Evolutionary conservation across 1,284 basidiomycete species (phyloP).

Genomic region (Marasmius fiardii): DNA sequence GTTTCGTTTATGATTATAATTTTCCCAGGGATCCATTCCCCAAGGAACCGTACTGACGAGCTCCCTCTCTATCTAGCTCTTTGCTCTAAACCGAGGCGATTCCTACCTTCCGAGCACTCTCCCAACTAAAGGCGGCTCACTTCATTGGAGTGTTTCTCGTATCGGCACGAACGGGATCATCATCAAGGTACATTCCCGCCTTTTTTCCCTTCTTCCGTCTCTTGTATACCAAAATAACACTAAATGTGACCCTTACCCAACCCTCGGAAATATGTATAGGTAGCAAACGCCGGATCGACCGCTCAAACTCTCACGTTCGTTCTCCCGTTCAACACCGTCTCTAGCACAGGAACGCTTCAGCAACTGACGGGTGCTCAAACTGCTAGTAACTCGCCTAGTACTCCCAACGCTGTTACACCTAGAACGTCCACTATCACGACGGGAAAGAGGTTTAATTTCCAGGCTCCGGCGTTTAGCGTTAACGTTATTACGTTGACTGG

Average conservation of each 20-base stretch:
- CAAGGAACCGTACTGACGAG: no score
- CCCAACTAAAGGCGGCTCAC: slow-evolving; percentile 41
- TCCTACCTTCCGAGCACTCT: slow-evolving; percentile 64
- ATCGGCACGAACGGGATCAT: slow-evolving; percentile 39
- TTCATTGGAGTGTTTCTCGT: slow-evolving; percentile 62
- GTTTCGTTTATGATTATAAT: slow-evolving; percentile 23
- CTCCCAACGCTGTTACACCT: slow-evolving; percentile 45
- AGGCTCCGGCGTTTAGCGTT: slow-evolving; percentile 57
- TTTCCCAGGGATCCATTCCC: neutral
- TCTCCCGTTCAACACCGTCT: slow-evolving; percentile 50
- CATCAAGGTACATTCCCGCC: slow-evolving; percentile 50
- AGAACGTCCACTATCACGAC: slow-evolving; percentile 40
- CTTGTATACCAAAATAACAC: no score
- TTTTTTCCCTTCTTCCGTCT: no score
- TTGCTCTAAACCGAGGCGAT: slow-evolving; percentile 57
- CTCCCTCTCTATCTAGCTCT: slow-evolving; percentile 40
- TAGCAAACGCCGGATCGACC: slow-evolving; percentile 47
- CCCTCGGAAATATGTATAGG: slow-evolving; percentile 26
- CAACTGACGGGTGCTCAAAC: slow-evolving; percentile 44
- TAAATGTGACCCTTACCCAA: neutral
- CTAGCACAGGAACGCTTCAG: slow-evolving; percentile 37
- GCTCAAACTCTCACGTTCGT: slow-evolving; percentile 45
- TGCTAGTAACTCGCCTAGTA: slow-evolving; percentile 52
- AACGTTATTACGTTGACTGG: slow-evolving; percentile 43
- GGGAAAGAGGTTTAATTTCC: slow-evolving; percentile 50